Base-by-base conservation (phyloP, 2,329 filamentous ascomycete species). In the Pseudocercospora musae region DNA sequence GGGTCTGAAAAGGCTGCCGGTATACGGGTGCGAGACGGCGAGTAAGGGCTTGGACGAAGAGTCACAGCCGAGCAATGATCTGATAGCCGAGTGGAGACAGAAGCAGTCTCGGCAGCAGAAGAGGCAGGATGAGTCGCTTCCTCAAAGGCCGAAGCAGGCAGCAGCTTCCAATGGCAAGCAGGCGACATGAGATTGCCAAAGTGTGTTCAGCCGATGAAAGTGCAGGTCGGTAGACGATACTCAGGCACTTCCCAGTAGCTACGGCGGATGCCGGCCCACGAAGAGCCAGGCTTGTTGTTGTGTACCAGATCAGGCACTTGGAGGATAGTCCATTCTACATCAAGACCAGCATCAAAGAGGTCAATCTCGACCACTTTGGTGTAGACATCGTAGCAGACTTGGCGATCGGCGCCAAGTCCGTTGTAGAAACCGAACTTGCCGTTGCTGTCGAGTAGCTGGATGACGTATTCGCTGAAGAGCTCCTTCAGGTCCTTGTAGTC, bases 321-420 rank as follows among this genome's bases (percentile, higher is more conserved):
- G 33, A 95, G 84, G 60, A 89, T 89, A 58, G 88, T 84, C 92
- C 92, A 98, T 57, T 93, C 90, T 1, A 94, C 87, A 71, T 98
- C 94, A 69, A 97, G 85, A 0, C 93, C 93, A 9, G 92, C 92
- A 69, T 98, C 93, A 65, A 89, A 86, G 21, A 96, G 81, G 77
- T 98, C 92, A 82, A 96, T 88, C 77, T 98, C 94, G 1, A 91
- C 89, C 2, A 98, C 78, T 75, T 90, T 92, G 58, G 89, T 90
- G 78, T 98, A 98, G 23, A 99, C 93, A 78, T 98, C 95, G 77
- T 98, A 98, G 77, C 92, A 96, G 65, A 98, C 88, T 75, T 89
- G 88, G 50, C 95, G 83, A 78, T 99, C 95, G 2, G 95, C 95
- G 0, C 95, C 95, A 62, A 98, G 86, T 0, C 95, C 86, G 68